phyloP scores from a whole-genome alignment of 164 flowering plant genomes.

The Euptelea pleiosperma region DNA sequence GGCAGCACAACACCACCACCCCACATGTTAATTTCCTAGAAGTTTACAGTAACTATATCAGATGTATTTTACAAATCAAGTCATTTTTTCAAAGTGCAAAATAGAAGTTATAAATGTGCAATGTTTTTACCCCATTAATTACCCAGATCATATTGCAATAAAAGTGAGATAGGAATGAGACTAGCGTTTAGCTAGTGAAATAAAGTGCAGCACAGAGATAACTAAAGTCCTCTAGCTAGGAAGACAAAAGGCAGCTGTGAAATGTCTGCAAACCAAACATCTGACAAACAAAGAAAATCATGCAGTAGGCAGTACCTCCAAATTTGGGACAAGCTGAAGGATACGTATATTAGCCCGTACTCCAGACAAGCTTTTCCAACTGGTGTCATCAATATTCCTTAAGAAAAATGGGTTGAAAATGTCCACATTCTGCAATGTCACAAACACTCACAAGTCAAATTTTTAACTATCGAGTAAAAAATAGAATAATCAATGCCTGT shows the following conservation, averaged over 20 bases:
- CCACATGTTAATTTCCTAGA: too few species aligned
- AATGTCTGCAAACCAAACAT: background rate
- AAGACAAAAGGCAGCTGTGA: background rate
- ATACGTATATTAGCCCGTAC: slow-evolving; percentile 45
- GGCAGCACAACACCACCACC: too few species aligned
- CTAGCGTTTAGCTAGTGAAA: too few species aligned
- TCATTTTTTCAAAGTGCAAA: too few species aligned
- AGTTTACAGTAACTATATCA: too few species aligned
- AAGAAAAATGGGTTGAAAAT: slow-evolving; percentile 33
- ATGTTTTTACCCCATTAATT: too few species aligned
- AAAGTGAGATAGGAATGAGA: too few species aligned
- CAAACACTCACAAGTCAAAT: slow-evolving; percentile 5
- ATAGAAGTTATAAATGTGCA: too few species aligned
- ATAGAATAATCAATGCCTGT: background rate
- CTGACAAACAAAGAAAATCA: background rate
- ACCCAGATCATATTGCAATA: too few species aligned
- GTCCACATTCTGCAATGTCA: slow-evolving; percentile 45
- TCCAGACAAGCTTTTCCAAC: slow-evolving; percentile 62
- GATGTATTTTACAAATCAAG: too few species aligned
- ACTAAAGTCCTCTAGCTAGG: background rate
- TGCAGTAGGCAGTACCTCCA: slow-evolving; percentile 33
- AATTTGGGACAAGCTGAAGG: slow-evolving; percentile 52
- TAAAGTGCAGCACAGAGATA: background rate
- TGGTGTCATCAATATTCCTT: slow-evolving; percentile 43
- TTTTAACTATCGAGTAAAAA: background rate